Conservation (phyloP, 768 basidiomycete genomes). For the Lactarius sp. region DNA sequence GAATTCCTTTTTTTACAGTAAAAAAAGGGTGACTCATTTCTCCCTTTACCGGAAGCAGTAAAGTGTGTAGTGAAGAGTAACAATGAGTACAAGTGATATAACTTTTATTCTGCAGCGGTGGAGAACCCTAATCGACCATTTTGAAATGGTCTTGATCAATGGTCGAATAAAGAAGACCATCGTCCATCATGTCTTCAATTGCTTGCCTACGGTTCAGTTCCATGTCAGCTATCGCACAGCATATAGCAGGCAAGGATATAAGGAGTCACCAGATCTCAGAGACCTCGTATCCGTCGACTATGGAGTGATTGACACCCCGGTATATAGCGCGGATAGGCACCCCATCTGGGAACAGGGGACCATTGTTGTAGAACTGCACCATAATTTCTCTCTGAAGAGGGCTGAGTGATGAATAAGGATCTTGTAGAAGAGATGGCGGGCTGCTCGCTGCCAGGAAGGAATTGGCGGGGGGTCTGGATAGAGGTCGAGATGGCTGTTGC, state of each 20-base stretch:
- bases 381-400: slow-evolving; percentile 22
- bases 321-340: slow-evolving; percentile 11
- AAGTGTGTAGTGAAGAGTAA: too few species aligned
- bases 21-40: too few species aligned
- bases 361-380: slow-evolving; percentile 22
- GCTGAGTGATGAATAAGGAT: slow-evolving; percentile 24
- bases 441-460: not conserved
- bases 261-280: slow-evolving; percentile 11
- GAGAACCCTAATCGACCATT: slow-evolving; percentile 5
- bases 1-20: too few species aligned
- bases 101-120: not conserved
- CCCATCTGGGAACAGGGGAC: slow-evolving; percentile 10
- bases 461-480: not conserved
- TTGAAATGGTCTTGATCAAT: slow-evolving; percentile 20
- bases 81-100: too few species aligned
- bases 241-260: not conserved
- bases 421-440: slow-evolving; percentile 9
- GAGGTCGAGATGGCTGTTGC: not conserved
- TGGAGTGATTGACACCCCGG: not conserved
- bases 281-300: not conserved
- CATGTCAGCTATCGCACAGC: not conserved
- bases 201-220: slow-evolving; percentile 22
- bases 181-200: slow-evolving; percentile 26
- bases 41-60: too few species aligned
- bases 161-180: slow-evolving; percentile 22